Base-by-base conservation (phyloP, 1,284 basidiomycete species). In the Sporisorium exsertum region DNA sequence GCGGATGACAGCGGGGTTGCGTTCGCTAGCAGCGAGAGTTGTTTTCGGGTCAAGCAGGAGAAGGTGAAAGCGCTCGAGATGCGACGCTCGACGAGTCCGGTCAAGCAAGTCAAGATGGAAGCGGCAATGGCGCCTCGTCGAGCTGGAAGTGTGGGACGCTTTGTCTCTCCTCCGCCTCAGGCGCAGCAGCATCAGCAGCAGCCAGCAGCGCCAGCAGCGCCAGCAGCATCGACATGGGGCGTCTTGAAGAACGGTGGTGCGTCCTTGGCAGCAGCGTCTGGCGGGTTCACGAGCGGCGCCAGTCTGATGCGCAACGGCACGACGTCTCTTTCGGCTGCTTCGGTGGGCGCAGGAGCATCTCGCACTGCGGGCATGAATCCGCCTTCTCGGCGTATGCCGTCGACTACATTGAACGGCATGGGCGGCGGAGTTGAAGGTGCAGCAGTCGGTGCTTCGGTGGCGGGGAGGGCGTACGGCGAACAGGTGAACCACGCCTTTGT, bases 1-100 rank as follows among this genome's bases (percentile, higher is more conserved):
- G 64, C 73, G 16, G 65, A 77, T 40, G 73, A 77, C 35, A 77
- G 74, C 43, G 74, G 74, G 0, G 64, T 77, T 7, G 65, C 51
- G 0, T 70, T 77, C 13, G 2, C 40, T 1, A 53, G 43, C 12
- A 40, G 40, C 20, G 50, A 29, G 8, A 35, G 26, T 3, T 15
- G 27, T 54, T 29, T 66, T 10, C 18, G 13, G 16, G 33, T 65
- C 29, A 76, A 72, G 42, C 61, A 58, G 16, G 73, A 72, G 27
- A 67, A 64, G 42, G 24, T 45, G 10, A 63, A 50, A n/a, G 46
- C 52, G 9, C 5, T 53, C n/a, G 67, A 71, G 27, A 51, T 58
- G 53, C 52, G 73, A n/a, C 58, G 74, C 2, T 72, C 69, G 3
- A 58, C 65, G 15, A 77, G 74, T 40, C 70, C 70, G 26, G 60